Percentiles rank a stretch among this genome's conserved stretches.
These are phyloP conservation scores for Fusarium protoensiforme DNA, from an alignment of 2,329 filamentous ascomycete genomes.

Conservation along the genomic window DNA sequence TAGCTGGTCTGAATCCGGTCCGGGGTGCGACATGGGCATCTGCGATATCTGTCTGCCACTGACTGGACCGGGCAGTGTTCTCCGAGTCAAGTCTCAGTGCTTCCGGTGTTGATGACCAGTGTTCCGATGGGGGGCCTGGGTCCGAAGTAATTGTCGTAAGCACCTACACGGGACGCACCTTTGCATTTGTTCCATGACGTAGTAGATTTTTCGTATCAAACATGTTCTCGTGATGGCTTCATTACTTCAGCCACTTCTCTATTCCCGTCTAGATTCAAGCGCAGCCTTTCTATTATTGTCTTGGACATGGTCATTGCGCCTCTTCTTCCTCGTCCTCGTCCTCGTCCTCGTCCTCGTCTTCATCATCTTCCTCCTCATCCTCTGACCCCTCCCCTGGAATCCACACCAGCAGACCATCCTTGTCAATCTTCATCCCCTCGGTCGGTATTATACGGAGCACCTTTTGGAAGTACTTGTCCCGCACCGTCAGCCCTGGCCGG, in stretches of 20 bases:
- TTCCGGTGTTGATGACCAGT: background rate
- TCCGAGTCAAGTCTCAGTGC: background rate
- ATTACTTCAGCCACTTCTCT: constrained; percentile 4
- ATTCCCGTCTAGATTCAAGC: constrained; percentile 12
- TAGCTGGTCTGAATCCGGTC: background rate
- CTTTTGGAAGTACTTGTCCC: constrained; percentile 95
- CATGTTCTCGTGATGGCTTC: constrained; percentile 26
- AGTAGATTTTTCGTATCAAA: background rate
- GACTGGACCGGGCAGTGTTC: background rate
- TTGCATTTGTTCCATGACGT: background rate
- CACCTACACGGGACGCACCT: background rate
- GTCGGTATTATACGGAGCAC: constrained; percentile 83
- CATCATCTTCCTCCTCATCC: constrained; percentile 10
- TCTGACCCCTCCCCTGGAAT: constrained; percentile 54
- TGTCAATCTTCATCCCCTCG: constrained; percentile 74
- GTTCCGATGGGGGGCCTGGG: background rate
- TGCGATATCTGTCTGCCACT: background rate
- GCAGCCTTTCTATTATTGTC: constrained; percentile 1
- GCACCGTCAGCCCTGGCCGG: constrained; percentile 77
- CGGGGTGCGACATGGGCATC: background rate
- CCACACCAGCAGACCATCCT: constrained; percentile 73
- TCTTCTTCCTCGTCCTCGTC: constrained; percentile 30
- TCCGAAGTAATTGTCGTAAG: background rate
- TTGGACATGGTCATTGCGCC: constrained; percentile 15
- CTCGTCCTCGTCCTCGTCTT: constrained; percentile 30